Evolutionary conservation across 768 basidiomycete species (phyloP), one percentile per base, ranked within the genome.

Genomic region (Baorangia bicolor): DNA sequence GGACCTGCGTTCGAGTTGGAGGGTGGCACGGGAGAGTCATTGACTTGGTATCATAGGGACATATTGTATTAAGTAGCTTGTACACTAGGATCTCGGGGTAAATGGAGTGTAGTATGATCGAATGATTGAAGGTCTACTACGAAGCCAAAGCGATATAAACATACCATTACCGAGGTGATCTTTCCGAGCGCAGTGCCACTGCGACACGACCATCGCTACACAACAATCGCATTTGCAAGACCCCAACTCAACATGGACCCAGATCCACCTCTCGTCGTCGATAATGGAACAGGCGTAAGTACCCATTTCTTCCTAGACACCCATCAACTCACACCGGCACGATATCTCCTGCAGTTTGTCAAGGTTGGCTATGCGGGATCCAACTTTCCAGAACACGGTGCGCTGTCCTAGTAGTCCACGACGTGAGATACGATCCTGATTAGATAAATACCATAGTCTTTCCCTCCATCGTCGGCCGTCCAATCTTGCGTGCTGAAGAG

Each of bases 401-500:
- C 63, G 80, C 39, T 30, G 27, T 27, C 47, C 46, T 39, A 44
- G 20, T 16, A 9, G 41, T 40, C 20, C 25, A 39, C n/a, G 2
- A 25, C 3, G 12, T 11, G 3, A 25, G 25, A 43, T 35, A 9
- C 25, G 25, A 50, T 37, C 14, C 27, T 53, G 37, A 55, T 49
- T 6, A 21, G 28, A 21, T 31, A 23, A 27, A 38, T 14, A 39
- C 34, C 43, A 25, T 13, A 95, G 94, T 97, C 54, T 99, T 98
- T 71, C 92, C 96, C 3, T 98, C 97, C 38, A 87, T 99, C 69
- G 85, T 99, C 63, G 97, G 97, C 18, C 88, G 96, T 20, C 96
- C 96, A 30, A 99, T 99, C 70, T 79, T 98, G 58, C 93, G 96
- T 56, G 96, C 96, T 9, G 96, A 98, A 74, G 96, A 98, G 75